phyloP scores from a whole-genome alignment of 352 stramenopile genomes.

The Phytophthora tentaculata region DNA sequence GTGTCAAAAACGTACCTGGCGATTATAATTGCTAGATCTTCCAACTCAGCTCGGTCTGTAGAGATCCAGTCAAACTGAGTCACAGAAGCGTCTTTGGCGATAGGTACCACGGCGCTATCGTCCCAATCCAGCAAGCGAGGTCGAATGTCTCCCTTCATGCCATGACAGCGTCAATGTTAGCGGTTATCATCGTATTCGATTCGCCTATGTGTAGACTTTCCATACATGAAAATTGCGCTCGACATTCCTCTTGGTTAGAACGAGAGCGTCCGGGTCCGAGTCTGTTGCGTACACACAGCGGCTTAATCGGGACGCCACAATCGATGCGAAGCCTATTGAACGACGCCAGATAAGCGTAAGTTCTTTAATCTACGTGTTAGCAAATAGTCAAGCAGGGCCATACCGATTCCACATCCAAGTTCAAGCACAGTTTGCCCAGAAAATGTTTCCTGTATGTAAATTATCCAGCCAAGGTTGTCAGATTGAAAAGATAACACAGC shows the following conservation, averaged over 20 bases:
- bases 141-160: conserved; percentile 27
- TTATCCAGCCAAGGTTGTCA: not conserved
- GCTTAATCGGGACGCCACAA: conserved; percentile 46
- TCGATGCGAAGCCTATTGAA: conserved; percentile 49
- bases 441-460: conserved; percentile 15
- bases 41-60: conserved; percentile 25
- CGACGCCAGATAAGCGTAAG: not conserved
- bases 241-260: conserved; percentile 45
- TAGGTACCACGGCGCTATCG: not conserved
- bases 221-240: conserved; percentile 36
- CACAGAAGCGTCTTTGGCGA: not conserved
- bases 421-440: conserved; percentile 48
- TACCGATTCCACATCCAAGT: conserved; percentile 63
- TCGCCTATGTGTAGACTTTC: not conserved
- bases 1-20: conserved; percentile 37
- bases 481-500: not conserved
- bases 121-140: conserved; percentile 28
- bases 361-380: too few species aligned
- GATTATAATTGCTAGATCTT: conserved; percentile 33
- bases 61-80: conserved; percentile 34
- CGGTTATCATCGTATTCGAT: not conserved
- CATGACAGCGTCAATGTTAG: conserved; percentile 5
- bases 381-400: conserved; percentile 4
- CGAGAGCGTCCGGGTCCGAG: conserved; percentile 41
- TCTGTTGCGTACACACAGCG: conserved; percentile 57